phyloP scores from a whole-genome alignment of 371 early-diverging fungal species.

The Mortierella sp. region DNA sequence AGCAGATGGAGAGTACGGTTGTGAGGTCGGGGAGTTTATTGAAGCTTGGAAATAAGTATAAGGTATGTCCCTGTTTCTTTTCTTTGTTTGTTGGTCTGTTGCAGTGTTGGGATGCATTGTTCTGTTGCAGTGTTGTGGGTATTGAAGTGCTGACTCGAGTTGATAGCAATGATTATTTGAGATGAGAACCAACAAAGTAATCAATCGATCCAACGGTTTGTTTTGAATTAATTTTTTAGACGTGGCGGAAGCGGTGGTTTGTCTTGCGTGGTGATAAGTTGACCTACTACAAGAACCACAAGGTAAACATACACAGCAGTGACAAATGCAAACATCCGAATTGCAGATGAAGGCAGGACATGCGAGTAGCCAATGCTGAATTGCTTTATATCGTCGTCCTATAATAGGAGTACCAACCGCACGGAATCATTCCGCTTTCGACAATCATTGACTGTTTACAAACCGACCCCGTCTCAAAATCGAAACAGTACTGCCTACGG shows the following conservation, averaged over 20 bases:
- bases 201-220: not conserved
- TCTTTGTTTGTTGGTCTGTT: not conserved
- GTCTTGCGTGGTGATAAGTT: constrained; percentile 82
- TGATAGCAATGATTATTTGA: too few relatives aligned
- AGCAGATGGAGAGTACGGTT: constrained; percentile 62
- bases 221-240: constrained; percentile 33
- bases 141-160: too few relatives aligned
- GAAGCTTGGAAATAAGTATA: constrained; percentile 76
- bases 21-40: constrained; percentile 78
- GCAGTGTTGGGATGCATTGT: not conserved
- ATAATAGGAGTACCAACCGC: constrained; percentile 80
- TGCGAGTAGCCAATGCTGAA: not conserved
- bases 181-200: not conserved
- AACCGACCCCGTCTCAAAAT: constrained; percentile 74
- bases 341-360: too few relatives aligned
- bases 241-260: constrained; percentile 91
- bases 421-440: constrained; percentile 76
- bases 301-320: constrained; percentile 4
- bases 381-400: not conserved
- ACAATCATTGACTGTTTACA: constrained; percentile 83
- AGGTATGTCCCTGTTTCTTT: constrained; percentile 30
- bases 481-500: constrained; percentile 78
- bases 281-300: constrained; percentile 80
- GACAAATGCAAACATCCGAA: not conserved
- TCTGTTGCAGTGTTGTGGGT: too few relatives aligned